phyloP scores from a whole-genome alignment of 2,329 filamentous ascomycete genomes.

The Ophiostoma quercus region DNA sequence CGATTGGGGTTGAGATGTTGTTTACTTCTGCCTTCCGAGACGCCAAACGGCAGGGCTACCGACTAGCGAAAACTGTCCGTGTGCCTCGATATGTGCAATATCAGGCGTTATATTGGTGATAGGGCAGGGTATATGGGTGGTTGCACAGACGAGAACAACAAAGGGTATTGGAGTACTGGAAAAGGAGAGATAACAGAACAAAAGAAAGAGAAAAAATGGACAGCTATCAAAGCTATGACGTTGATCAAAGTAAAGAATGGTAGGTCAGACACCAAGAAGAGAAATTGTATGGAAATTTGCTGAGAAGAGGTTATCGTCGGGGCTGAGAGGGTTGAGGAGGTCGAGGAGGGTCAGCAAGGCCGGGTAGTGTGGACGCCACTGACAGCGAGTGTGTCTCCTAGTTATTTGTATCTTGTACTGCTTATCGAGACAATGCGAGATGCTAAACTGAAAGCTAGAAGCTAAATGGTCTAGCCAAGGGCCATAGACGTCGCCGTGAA shows the following conservation, averaged over 20 bases:
- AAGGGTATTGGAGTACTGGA: not conserved
- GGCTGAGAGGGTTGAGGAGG: not conserved
- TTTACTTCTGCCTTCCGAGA: not conserved
- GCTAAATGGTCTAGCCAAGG: not conserved
- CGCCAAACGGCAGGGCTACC: not conserved
- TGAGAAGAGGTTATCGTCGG: not conserved
- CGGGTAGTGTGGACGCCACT: not conserved
- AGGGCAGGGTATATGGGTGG: not conserved
- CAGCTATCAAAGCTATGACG: constrained; percentile 1
- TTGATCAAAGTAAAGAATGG: not conserved
- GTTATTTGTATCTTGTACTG: not conserved
- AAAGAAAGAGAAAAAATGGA: not conserved
- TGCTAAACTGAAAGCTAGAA: not conserved
- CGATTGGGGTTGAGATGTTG: not conserved
- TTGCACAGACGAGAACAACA: constrained; percentile 6
- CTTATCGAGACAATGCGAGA: not conserved
- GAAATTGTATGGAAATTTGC: not conserved
- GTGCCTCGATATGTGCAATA: not conserved
- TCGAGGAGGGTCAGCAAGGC: not conserved
- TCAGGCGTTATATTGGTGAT: not conserved
- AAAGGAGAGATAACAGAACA: not conserved
- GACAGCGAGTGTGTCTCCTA: not conserved
- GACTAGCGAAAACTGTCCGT: not conserved
- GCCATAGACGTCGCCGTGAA: not conserved
- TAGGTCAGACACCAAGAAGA: not conserved